A percentile compares a stretch with the other conserved stretches of the same genome.
These are phyloP conservation scores for Botrytis fabae DNA, from an alignment of 2,329 filamentous ascomycete genomes.

Conservation along the genomic window DNA sequence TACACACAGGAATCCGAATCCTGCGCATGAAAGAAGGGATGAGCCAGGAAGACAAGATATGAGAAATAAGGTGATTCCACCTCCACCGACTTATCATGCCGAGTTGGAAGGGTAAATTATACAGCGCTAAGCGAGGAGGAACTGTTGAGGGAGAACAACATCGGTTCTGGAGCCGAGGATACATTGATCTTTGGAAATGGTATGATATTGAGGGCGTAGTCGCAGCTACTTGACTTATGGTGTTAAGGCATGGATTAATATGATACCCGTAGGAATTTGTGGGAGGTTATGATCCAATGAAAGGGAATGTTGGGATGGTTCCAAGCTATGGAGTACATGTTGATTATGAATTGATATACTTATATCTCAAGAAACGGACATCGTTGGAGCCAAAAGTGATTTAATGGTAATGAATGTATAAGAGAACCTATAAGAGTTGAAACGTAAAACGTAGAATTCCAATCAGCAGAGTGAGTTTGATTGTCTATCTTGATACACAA, in stretches of 20 bases:
- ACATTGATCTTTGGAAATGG: background rate
- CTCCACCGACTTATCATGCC: slow-evolving; percentile 5
- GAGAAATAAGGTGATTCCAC: background rate
- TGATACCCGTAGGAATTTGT: slow-evolving; percentile 16
- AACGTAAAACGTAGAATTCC: background rate
- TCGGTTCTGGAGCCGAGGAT: background rate
- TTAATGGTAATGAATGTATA: background rate
- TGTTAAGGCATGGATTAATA: background rate
- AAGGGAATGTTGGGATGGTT: background rate
- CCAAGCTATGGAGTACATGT: background rate
- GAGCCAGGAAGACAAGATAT: background rate
- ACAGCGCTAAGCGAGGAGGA: background rate
- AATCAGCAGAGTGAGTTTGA: background rate
- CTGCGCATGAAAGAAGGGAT: background rate
- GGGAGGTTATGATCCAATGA: background rate
- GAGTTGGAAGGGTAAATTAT: slow-evolving; percentile 18
- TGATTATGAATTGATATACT: background rate
- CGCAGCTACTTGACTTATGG: background rate
- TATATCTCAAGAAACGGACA: background rate
- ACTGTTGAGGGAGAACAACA: background rate
- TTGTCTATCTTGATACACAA: background rate
- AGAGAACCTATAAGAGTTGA: background rate
- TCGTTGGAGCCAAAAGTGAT: background rate
- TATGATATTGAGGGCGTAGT: background rate
- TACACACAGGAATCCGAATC: background rate